Base-by-base conservation (phyloP, 345 rosid genomes). In the Cardiospermum halicacabum region DNA sequence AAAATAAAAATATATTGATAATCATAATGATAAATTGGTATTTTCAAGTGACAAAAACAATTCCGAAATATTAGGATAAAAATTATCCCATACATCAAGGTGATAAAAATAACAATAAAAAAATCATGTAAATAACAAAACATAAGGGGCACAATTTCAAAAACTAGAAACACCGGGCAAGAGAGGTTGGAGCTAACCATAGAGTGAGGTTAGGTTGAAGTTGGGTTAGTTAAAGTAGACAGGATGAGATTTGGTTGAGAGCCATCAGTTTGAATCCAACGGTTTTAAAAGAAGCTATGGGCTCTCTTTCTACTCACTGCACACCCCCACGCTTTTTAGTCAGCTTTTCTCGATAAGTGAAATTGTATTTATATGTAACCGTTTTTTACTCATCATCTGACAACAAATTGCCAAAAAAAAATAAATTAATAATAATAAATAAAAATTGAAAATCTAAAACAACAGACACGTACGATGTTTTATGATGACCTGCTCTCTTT, bases 231-330 rank as follows among this genome's bases (percentile, higher is more conserved):
- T 15, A 16, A 13, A 15, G 6, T 0, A 43, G 53, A 34, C 39
- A 34, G 39, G 39, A 4, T 4, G 39, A 2, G 39, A 11, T 58
- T 30, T 25, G 15, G 27, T 3, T 13, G 8, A 11, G 21, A 11
- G 21, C 28, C 6, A 30, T 47, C 65, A 11, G 49, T 59, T 54
- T 64, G 60, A 48, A 54, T 55, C 65, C 74, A 60, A 72, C 73
- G 78, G 78, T 70, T 72, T 79, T 42, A 16, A 21, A 21, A 12
- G 66, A 75, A 77, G 64, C 83, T 64, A 64, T 72, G 80, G 78
- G 73, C 78, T 64, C 7, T 53, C 12, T 47, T 24, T 7, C 50
- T 3, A n/a, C 22, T 16, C 21, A 4, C 21, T 8, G 5, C 43
- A 2, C 16, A 4, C 3, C 39, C 6, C 36, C 36, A 32, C 39